phyloP scores from a whole-genome alignment of 2,329 filamentous ascomycete genomes.

The Nemania diffusa region DNA sequence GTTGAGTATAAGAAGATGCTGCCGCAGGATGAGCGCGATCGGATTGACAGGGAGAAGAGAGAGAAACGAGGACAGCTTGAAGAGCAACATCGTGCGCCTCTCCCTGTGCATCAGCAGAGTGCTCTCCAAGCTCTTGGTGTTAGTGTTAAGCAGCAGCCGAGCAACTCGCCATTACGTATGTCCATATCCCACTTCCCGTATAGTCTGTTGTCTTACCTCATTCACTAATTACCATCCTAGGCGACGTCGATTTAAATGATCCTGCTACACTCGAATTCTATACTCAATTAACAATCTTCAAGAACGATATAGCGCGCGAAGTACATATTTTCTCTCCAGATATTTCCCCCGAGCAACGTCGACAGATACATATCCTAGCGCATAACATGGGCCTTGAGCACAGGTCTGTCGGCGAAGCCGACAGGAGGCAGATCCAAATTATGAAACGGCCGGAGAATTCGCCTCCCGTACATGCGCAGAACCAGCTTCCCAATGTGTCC shows the following conservation, averaged over 20 bases:
- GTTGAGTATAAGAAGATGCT: constrained; percentile 99
- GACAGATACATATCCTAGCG: constrained; percentile 91
- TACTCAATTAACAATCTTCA: constrained; percentile 89
- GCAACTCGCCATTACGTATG: constrained; percentile 61
- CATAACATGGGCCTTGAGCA: constrained; percentile 96
- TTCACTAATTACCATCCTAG: constrained; percentile 41
- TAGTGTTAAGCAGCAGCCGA: constrained; percentile 71
- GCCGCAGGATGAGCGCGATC: constrained; percentile 89
- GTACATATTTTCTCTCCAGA: constrained; percentile 85
- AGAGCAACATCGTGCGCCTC: constrained; percentile 87
- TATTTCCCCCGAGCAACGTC: constrained; percentile 83
- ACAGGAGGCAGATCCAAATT: constrained; percentile 90
- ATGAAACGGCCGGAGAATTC: constrained; percentile 73
- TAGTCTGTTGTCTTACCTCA: constrained; percentile 8
- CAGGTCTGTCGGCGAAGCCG: constrained; percentile 86
- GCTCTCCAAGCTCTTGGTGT: constrained; percentile 83
- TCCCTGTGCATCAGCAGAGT: constrained; percentile 79
- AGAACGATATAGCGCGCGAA: constrained; percentile 80
- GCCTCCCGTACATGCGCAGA: constrained; percentile 66
- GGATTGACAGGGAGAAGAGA: constrained; percentile 96
- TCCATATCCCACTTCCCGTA: constrained; percentile 23
- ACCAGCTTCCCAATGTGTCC: constrained; percentile 68
- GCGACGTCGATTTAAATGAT: constrained; percentile 91
- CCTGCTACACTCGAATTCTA: constrained; percentile 88
- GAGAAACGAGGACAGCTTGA: constrained; percentile 95